Conservation (phyloP, 2,329 filamentous ascomycete species). For the Plenodomus biglobosus region DNA sequence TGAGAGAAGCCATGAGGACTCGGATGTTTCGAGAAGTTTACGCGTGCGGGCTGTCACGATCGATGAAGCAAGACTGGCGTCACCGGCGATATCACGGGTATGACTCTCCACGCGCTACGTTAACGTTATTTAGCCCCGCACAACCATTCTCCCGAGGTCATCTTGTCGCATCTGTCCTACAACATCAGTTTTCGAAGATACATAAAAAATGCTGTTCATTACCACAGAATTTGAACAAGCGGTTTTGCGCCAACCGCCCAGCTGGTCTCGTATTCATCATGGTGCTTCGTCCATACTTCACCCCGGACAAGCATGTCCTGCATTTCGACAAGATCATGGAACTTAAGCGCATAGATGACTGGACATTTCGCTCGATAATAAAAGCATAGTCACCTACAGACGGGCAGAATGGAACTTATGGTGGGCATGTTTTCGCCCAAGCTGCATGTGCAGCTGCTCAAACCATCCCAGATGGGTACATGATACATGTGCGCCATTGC, state of each 20-base stretch:
- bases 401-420: constrained; percentile 51
- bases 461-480: constrained; percentile 53
- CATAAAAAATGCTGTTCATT: neutral
- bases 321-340: constrained; percentile 47
- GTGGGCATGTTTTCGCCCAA: constrained; percentile 61
- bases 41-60: neutral
- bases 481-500: constrained; percentile 51
- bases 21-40: neutral
- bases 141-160: constrained; percentile 5
- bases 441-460: constrained; percentile 59
- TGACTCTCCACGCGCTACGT: neutral
- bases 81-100: neutral
- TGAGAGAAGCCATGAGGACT: neutral
- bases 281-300: constrained; percentile 33
- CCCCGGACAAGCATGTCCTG: constrained; percentile 26
- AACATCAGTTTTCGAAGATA: neutral
- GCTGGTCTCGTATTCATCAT: constrained; percentile 11
- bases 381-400: constrained; percentile 49
- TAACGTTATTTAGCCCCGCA: too few species aligned
- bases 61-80: neutral
- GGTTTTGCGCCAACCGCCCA: too few species aligned
- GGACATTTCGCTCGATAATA: constrained; percentile 45
- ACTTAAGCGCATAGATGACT: constrained; percentile 46
- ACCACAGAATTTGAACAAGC: neutral
- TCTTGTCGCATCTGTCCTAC: neutral